Base-by-base conservation (phyloP, 2,329 filamentous ascomycete species). In the Ceratocystis alfenasii region DNA sequence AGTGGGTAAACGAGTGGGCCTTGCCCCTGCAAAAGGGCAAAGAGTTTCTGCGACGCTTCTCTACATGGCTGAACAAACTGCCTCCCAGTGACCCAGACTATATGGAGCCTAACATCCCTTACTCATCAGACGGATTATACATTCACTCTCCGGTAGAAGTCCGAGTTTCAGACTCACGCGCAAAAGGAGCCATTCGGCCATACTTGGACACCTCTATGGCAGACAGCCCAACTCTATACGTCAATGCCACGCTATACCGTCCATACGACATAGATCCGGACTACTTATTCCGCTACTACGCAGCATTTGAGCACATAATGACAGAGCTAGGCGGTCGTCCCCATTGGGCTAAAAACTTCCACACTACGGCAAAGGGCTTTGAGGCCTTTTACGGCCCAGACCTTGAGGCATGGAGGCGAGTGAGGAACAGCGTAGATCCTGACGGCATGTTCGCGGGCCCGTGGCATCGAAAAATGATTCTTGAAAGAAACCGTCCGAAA, bases 1-100 rank as follows among this genome's bases (percentile, higher is more conserved):
- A 99, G 73, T 96, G 90, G 71, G 94, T 99, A 70, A 96, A 99
- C 74, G 94, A 99, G 74, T 99, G 94, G 94, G 93, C 93, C 0
- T 82, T 99, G 5, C 93, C 94, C 1, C 80, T 99, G 0, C 79
- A 85, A 69, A 87, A 88, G 70, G 94, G 94, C 0, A 93, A 93
- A 15, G 92, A 96, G 75, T 92, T 90, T 6, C 83, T 99, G 55
- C 82, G 79, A 41, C 85, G 94, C 8, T 81, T 99, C 12, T 89
- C 87, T 48, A 87, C 89, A 61, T 99, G 94, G 94, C 80, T 99
- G 64, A 87, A 86, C 74, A 78, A 77, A 64, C 76, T 84, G 60
- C 74, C 75, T 0, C 78, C 89, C 63, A 81, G 83, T 20, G 88
- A 94, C 71, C 77, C 79, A 2, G 80, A 81, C 70, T 86, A 87